Percentiles rank a stretch among this genome's conserved stretches.
Conservation (phyloP, 768 basidiomycete species). For the Lanmaoa rubissima region DNA sequence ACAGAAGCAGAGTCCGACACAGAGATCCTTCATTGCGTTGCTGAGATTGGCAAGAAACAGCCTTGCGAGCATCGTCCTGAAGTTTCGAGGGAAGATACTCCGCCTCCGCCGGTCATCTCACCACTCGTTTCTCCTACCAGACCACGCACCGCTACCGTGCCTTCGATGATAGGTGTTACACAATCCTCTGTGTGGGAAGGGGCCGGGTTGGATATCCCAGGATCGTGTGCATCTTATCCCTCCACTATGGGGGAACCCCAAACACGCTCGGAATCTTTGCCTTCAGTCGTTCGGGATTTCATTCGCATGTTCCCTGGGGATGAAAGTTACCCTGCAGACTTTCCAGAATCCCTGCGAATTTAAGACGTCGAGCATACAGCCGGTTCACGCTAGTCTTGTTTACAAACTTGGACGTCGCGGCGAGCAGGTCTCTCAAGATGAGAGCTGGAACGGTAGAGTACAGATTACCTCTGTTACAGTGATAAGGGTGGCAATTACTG, state of each 20-base stretch:
- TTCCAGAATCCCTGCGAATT: conserved; percentile 31
- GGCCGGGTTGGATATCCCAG: conserved; percentile 1
- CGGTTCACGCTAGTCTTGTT: too few species aligned
- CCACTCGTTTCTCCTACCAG: conserved; percentile 30
- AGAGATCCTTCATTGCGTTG: conserved; percentile 21
- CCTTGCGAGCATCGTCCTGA: neutral
- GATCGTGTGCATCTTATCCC: neutral
- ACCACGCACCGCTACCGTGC: conserved; percentile 4
- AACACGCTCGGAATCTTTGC: conserved; percentile 17
- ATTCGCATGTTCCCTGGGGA: conserved; percentile 34
- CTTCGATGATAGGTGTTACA: neutral
- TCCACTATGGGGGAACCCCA: neutral
- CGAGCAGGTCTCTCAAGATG: too few species aligned
- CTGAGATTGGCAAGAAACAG: conserved; percentile 16
- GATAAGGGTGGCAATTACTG: neutral
- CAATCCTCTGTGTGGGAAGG: conserved; percentile 11
- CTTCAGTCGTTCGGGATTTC: conserved; percentile 31
- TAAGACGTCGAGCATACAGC: neutral
- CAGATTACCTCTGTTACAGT: neutral
- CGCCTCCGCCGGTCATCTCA: conserved; percentile 19
- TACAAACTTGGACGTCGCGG: too few species aligned
- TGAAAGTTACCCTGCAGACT: conserved; percentile 35
- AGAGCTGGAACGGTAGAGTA: neutral
- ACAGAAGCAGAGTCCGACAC: conserved; percentile 36
- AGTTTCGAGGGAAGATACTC: conserved; percentile 1